These are phyloP conservation scores for Acer yangbiense DNA, from an alignment of 345 rosid genomes.

Conservation along the genomic window DNA sequence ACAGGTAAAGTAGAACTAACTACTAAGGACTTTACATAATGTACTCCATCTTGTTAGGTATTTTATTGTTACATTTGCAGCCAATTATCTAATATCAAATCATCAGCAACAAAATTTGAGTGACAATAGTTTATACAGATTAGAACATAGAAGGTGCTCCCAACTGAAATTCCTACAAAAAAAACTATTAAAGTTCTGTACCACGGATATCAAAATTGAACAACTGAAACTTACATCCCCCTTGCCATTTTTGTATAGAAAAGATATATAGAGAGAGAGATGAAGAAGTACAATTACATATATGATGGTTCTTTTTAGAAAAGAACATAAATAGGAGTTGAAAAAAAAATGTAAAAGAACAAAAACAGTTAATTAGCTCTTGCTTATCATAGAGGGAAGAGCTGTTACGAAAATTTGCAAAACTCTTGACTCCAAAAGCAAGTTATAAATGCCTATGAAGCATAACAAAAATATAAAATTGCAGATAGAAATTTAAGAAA, in stretches of 20 bases:
- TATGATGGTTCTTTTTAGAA: background rate
- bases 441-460: background rate
- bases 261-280: background rate
- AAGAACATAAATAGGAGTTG: background rate
- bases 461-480: background rate
- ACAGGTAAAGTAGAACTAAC: background rate
- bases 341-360: background rate
- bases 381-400: background rate
- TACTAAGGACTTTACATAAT: background rate
- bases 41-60: constrained; percentile 4
- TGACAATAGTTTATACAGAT: constrained; percentile 7
- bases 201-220: background rate
- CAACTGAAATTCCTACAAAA: background rate
- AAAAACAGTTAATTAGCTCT: background rate
- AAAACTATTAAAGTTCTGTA: background rate
- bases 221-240: background rate
- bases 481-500: constrained; percentile 7
- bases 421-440: background rate
- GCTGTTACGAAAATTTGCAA: background rate
- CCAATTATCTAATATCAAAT: constrained; percentile 4
- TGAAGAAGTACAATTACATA: background rate
- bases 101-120: background rate
- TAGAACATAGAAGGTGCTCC: constrained; percentile 1
- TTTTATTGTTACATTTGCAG: background rate
- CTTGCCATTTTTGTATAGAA: background rate